Conservation (phyloP, 2,329 filamentous ascomycete species). For the Coleophoma crateriformis region DNA sequence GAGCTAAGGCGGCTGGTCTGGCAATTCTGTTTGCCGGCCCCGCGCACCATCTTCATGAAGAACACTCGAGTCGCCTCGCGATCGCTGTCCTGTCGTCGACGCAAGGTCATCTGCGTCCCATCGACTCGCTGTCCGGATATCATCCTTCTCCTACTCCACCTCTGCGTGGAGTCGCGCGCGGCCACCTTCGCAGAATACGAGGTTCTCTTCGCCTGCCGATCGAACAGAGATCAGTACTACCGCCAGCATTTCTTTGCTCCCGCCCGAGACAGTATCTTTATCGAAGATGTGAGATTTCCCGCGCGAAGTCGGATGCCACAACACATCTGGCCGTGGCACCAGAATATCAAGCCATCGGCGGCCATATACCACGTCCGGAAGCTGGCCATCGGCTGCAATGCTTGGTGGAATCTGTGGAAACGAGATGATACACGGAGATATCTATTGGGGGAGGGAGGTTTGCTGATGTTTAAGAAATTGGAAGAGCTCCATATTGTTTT, state of each 20-base stretch:
- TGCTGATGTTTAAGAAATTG: neutral
- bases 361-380: neutral
- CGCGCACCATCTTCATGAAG: conserved; percentile 29
- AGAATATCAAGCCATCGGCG: neutral
- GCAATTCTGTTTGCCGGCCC: conserved; percentile 35
- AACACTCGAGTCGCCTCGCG: neutral
- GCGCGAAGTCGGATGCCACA: neutral
- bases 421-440: neutral
- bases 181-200: neutral
- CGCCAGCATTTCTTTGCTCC: conserved; percentile 1
- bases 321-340: neutral
- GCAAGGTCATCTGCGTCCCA: neutral
- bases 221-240: neutral
- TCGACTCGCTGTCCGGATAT: neutral
- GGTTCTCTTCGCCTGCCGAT: neutral
- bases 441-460: neutral
- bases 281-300: neutral
- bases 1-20: conserved; percentile 28
- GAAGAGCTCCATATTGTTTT: conserved; percentile 2
- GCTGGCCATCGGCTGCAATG: conserved; percentile 1
- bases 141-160: neutral
- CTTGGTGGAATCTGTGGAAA: conserved; percentile 1
- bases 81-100: neutral
- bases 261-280: conserved; percentile 1
- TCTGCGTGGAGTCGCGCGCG: neutral